phyloP scores from a whole-genome alignment of 2,329 filamentous ascomycete species.

The Tolypocladium ovalisporum region DNA sequence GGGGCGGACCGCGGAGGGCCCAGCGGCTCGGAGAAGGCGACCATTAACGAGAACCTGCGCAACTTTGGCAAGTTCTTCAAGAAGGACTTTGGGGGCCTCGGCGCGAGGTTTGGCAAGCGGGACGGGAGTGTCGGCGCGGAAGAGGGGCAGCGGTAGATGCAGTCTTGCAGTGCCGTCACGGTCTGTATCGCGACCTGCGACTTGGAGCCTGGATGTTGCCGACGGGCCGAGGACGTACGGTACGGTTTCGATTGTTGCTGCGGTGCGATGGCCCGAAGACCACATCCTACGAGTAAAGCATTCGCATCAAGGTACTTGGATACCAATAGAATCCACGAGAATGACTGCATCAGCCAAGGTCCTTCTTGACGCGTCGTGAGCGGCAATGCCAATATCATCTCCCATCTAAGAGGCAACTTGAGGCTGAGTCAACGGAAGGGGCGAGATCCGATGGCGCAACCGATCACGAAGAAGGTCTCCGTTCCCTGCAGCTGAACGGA shows the following conservation, averaged over 20 bases:
- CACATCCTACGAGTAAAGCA: too few relatives aligned
- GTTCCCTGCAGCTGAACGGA: background rate
- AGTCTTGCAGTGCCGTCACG: background rate
- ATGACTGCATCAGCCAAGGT: background rate
- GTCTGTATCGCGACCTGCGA: background rate
- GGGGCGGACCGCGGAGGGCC: constrained; percentile 14
- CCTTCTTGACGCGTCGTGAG: background rate
- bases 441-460: background rate
- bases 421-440: background rate
- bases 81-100: constrained; percentile 69
- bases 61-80: constrained; percentile 96
- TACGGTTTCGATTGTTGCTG: too few relatives aligned
- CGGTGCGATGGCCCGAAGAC: background rate
- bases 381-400: background rate
- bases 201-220: background rate
- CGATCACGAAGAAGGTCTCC: background rate
- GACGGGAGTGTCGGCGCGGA: constrained; percentile 27
- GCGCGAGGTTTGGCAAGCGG: constrained; percentile 59
- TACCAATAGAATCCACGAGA: background rate
- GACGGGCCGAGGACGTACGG: background rate
- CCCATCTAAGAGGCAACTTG: background rate
- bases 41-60: constrained; percentile 86
- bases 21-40: constrained; percentile 46
- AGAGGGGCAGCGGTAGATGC: constrained; percentile 10
- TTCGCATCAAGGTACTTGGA: too few relatives aligned